Percentiles rank a stretch among this genome's conserved stretches.
Conservation (phyloP, 1,284 basidiomycete genomes). For the Leccinum solheimii region DNA sequence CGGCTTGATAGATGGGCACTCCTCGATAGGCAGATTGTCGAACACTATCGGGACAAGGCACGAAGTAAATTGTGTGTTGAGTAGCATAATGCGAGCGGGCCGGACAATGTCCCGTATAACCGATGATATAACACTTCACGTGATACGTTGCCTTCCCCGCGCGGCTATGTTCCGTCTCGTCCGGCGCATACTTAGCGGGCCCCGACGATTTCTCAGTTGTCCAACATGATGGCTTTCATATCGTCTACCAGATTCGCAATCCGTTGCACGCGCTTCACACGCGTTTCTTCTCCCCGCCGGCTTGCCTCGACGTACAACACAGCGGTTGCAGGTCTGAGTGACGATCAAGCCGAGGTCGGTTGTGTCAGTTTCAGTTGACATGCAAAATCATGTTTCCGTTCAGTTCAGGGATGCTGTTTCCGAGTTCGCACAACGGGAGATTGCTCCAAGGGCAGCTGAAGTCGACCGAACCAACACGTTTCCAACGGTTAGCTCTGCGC, state of each 20-base stretch:
- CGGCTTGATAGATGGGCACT: constrained; percentile 72
- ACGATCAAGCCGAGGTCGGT: constrained; percentile 80
- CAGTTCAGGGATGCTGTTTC: constrained; percentile 80
- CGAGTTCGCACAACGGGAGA: constrained; percentile 68
- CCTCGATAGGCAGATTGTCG: constrained; percentile 72
- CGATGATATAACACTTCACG: constrained; percentile 11
- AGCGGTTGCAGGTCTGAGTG: constrained; percentile 78
- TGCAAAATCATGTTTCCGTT: neutral
- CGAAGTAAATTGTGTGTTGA: constrained; percentile 45
- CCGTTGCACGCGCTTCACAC: constrained; percentile 3
- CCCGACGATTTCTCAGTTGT: neutral
- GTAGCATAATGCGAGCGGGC: constrained; percentile 1
- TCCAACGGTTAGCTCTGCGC: constrained; percentile 56
- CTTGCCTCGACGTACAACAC: constrained; percentile 65
- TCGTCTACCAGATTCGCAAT: constrained; percentile 11
- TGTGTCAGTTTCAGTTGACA: neutral
- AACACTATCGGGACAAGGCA: constrained; percentile 39
- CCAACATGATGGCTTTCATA: constrained; percentile 17
- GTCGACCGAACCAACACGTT: constrained; percentile 83
- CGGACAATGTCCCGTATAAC: neutral
- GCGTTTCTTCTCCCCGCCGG: constrained; percentile 9
- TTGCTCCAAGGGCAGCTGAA: constrained; percentile 80
- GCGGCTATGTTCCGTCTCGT: constrained; percentile 22
- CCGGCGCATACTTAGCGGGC: neutral
- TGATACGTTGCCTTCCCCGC: constrained; percentile 8